phyloP scores from a whole-genome alignment of 352 stramenopile genomes.

The Globisporangium middletonii region DNA sequence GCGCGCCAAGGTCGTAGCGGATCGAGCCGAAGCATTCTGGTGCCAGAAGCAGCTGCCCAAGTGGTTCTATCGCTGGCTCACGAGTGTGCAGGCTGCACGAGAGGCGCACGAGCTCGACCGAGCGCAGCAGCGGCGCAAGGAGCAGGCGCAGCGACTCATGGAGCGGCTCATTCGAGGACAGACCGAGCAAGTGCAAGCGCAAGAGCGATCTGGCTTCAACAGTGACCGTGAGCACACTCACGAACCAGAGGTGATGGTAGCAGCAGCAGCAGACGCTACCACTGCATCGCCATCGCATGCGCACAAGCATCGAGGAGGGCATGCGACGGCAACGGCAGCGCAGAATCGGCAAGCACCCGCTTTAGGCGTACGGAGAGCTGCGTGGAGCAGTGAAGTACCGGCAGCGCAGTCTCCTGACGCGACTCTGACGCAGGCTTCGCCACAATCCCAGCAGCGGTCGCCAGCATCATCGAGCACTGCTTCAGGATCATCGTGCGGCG shows the following conservation, averaged over 20 bases:
- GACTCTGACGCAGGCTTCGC: too few species aligned
- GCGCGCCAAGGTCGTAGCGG: conserved; percentile 12
- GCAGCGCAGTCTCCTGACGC: too few species aligned
- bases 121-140: conserved; percentile 22
- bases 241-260: neutral
- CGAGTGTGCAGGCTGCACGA: conserved; percentile 17
- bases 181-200: neutral
- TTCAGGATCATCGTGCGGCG: too few species aligned
- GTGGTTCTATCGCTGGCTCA: conserved; percentile 53
- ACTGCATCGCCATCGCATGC: too few species aligned
- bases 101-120: conserved; percentile 20
- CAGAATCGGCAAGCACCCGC: too few species aligned
- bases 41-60: conserved; percentile 26
- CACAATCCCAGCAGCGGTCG: too few species aligned
- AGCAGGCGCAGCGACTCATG: conserved; percentile 32
- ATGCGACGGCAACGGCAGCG: too few species aligned
- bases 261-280: neutral
- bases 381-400: too few species aligned
- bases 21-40: conserved; percentile 26
- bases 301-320: too few species aligned
- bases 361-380: too few species aligned
- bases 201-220: too few species aligned
- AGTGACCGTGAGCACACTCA: neutral
- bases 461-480: neutral
- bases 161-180: conserved; percentile 28